Evolutionary conservation across 331 rosid genomes (phyloP).

Genomic region (Quercus phellos): DNA sequence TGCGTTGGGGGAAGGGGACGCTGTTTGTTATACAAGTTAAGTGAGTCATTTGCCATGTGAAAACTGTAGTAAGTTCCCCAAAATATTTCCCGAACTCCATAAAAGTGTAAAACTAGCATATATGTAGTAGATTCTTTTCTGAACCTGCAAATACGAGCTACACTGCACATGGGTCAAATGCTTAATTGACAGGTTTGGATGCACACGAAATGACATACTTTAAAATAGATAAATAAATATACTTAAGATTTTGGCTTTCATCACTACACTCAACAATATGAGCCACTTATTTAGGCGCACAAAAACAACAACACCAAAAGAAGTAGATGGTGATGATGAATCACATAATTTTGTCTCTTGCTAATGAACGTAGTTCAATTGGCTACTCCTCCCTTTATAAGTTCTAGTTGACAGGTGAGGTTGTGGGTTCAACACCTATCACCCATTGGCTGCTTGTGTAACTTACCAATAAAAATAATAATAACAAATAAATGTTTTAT

Average conservation of each 20-base stretch:
- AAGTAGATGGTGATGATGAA: too few relatives aligned
- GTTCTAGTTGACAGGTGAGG: too few relatives aligned
- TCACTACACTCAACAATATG: background rate
- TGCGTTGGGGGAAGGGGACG: too few relatives aligned
- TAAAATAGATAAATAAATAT: background rate
- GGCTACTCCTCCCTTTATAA: too few relatives aligned
- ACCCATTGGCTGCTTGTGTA: too few relatives aligned
- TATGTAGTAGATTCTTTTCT: background rate
- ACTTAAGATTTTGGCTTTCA: background rate
- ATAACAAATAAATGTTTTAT: background rate
- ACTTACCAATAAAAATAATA: too few relatives aligned
- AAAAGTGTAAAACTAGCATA: background rate
- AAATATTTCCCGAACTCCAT: background rate
- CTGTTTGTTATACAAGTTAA: background rate
- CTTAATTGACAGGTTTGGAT: too few relatives aligned
- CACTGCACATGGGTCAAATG: background rate
- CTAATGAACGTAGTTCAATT: too few relatives aligned
- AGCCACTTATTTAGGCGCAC: background rate
- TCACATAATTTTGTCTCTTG: too few relatives aligned
- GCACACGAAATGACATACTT: background rate
- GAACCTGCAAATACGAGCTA: constrained; percentile 1
- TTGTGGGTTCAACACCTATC: too few relatives aligned
- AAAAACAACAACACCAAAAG: background rate
- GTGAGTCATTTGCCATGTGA: background rate
- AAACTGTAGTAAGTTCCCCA: background rate